Evolutionary conservation across 306 rosid species (phyloP), one percentile per base, ranked within the genome.

Genomic region (Trifolium pratense): DNA sequence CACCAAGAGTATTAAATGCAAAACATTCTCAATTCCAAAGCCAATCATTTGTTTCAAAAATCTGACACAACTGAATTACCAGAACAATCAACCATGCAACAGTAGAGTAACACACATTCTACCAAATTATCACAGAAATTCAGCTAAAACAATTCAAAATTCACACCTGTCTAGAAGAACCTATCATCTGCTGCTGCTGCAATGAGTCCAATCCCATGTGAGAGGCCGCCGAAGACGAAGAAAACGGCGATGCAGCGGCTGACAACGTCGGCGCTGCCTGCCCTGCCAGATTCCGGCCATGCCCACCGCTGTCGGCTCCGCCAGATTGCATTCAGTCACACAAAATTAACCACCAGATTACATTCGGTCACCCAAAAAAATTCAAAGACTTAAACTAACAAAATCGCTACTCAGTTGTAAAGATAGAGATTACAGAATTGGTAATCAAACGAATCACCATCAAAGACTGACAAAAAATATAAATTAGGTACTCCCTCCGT

Each of bases 121-220:
- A 75, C 66, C 63, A 75, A 75, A 80, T 55, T 56, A 37, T 67
- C 45, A 66, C 63, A 25, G 32, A 80, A 78, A 82, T 51, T 53
- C 29, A 66, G 83, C 64, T 37, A n/a, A 66, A 61, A 65, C 73
- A 46, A 56, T 70, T 75, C 70, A 73, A 82, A 80, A 36, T 71
- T 32, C 85, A 74, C 78, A 93, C 98, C 98, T 93, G 98, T 79
- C 98, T 86, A 80, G 97, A 85, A 79, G 96, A 84, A 79, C 89
- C 92, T 20, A 80, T 73, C 67, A 82, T 86, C 73, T 86, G 96
- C 70, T 87, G 88, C n/a, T n/a, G n/a, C 0, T 87, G 97, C 75
- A 89, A 81, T 36, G 89, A 70, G 77, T 92, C 94, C 57, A 91
- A 74, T 20, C 93, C 97, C 86, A 90, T 79, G 62, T 89, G 97